Conservation (phyloP, 2,329 filamentous ascomycete genomes). For the Berkeleyomyces rouxiae region DNA sequence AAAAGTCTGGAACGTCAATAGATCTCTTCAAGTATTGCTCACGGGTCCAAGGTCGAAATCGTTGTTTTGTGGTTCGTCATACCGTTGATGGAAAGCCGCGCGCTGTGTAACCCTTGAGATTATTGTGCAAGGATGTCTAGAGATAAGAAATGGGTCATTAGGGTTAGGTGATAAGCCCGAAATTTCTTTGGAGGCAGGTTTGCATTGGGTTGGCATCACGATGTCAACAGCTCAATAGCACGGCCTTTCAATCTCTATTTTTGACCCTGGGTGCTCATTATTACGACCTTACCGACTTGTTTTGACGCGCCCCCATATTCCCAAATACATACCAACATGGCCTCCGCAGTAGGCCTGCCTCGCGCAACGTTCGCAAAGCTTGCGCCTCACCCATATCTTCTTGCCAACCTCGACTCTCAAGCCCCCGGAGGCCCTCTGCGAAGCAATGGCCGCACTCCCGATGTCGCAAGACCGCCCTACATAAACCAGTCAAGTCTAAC, state of each 20-base stretch:
- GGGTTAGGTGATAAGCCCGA: conserved; percentile 2
- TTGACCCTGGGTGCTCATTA: no score
- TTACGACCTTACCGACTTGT: background rate
- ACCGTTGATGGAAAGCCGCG: no score
- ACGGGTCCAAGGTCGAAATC: background rate
- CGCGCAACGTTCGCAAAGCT: conserved; percentile 73
- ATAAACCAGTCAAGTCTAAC: conserved; percentile 73
- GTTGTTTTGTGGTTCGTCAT: no score
- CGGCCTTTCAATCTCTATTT: background rate
- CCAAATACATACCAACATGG: conserved; percentile 13
- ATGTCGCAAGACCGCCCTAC: conserved; percentile 53
- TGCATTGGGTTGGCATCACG: background rate
- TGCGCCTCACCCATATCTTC: conserved; percentile 74
- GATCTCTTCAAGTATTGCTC: background rate
- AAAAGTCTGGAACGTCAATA: background rate
- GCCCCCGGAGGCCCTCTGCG: conserved; percentile 35
- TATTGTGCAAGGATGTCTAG: background rate
- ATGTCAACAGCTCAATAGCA: background rate
- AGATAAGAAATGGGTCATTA: background rate
- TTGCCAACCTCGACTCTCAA: conserved; percentile 58
- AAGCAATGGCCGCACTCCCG: conserved; percentile 62
- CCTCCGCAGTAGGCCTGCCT: conserved; percentile 26
- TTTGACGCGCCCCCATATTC: no score
- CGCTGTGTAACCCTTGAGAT: background rate
- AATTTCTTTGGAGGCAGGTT: background rate